Evolutionary conservation across 768 basidiomycete genomes (phyloP).

Genomic region (Kwoniella mangroviensis): DNA sequence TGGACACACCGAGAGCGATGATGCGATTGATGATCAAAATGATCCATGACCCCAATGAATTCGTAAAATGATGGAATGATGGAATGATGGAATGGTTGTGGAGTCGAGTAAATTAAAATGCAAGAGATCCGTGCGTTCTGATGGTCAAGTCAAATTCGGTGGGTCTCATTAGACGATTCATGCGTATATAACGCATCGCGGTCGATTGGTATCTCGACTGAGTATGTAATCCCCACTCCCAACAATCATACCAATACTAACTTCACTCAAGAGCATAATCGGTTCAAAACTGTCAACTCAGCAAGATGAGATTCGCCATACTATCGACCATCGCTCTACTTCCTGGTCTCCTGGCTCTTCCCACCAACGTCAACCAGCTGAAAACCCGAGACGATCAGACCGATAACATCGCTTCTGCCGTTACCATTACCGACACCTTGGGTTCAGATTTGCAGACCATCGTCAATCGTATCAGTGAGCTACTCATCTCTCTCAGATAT

Average conservation of each 20-base stretch:
- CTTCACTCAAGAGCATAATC: not conserved
- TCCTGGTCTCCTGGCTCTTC: not conserved
- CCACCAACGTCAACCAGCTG: not conserved
- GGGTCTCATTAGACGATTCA: no score
- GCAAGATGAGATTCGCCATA: constrained; percentile 8
- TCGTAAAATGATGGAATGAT: not conserved
- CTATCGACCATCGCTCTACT: not conserved
- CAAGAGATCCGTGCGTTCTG: no score
- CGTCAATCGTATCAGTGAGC: constrained; percentile 2
- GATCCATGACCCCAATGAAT: not conserved
- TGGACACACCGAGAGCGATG: not conserved
- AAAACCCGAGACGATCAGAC: not conserved
- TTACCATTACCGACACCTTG: not conserved
- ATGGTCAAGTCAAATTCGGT: no score
- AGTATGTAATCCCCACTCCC: not conserved
- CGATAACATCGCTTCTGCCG: constrained; percentile 2
- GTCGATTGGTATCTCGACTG: no score
- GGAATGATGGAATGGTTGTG: not conserved
- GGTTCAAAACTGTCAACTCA: not conserved
- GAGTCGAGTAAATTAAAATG: not conserved
- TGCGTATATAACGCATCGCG: no score
- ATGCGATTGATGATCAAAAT: not conserved
- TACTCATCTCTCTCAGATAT: not conserved
- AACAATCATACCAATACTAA: not conserved
- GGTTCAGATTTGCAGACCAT: not conserved